Percentiles rank a stretch among this genome's conserved stretches.
phyloP scores from a whole-genome alignment of 306 rosid genomes.

The Pyrus communis region DNA sequence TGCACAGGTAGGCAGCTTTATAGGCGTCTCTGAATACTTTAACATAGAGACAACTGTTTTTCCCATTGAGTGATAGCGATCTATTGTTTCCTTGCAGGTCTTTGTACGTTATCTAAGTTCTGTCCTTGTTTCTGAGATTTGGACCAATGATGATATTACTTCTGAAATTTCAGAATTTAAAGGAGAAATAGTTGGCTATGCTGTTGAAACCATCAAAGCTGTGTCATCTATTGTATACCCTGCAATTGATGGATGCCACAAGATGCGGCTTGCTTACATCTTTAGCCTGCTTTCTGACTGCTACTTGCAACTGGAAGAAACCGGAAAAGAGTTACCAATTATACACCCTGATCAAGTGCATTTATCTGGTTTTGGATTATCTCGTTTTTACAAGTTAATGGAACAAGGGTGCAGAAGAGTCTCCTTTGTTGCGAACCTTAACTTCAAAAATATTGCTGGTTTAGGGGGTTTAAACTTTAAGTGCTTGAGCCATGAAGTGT shows the following conservation, averaged over 20 bases:
- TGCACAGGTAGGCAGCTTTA: constrained; percentile 55
- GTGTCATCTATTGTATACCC: constrained; percentile 74
- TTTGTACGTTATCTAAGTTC: constrained; percentile 55
- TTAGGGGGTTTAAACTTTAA: constrained; percentile 66
- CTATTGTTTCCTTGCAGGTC: constrained; percentile 57
- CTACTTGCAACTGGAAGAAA: constrained; percentile 65
- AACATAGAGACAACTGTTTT: constrained; percentile 2
- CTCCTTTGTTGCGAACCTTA: constrained; percentile 47
- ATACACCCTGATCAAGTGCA: constrained; percentile 38
- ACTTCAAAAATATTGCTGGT: constrained; percentile 92
- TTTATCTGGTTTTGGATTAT: constrained; percentile 40
- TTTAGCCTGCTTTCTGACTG: constrained; percentile 74
- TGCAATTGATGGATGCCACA: constrained; percentile 69
- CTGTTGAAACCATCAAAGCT: constrained; percentile 57
- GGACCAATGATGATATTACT: constrained; percentile 80
- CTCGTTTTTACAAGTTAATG: constrained; percentile 55
- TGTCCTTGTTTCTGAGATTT: constrained; percentile 75
- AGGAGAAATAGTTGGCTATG: constrained; percentile 44
- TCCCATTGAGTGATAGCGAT: constrained; percentile 6
- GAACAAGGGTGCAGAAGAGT: constrained; percentile 76
- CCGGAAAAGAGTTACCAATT: constrained; percentile 32
- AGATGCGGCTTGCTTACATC: constrained; percentile 72
- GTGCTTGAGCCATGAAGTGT: constrained; percentile 64
- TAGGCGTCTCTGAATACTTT: not conserved
- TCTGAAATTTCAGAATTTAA: constrained; percentile 59